Evolutionary conservation across 352 stramenopile genomes (phyloP).

Genomic region (Pythium brassicae): DNA sequence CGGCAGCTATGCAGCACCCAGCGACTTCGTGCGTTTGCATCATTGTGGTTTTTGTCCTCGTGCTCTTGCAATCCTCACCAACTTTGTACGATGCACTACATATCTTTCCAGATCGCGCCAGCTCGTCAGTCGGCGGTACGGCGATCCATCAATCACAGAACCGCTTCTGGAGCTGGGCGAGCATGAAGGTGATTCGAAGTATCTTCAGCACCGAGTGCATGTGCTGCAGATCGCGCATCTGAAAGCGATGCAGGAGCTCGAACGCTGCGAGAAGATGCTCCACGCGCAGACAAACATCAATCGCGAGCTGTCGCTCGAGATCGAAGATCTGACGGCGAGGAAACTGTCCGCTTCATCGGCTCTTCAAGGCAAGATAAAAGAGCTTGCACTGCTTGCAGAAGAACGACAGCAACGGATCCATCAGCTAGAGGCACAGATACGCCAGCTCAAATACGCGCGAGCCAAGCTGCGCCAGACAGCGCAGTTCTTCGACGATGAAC

Average conservation of each 20-base stretch:
- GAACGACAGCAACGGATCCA: conserved; percentile 82
- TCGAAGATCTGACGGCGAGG: conserved; percentile 80
- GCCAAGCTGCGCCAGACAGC: conserved; percentile 38
- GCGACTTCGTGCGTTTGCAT: neutral
- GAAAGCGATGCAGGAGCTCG: conserved; percentile 87
- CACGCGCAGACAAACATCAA: conserved; percentile 95
- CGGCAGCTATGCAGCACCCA: neutral
- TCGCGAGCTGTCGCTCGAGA: conserved; percentile 86
- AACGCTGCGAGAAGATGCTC: conserved; percentile 92
- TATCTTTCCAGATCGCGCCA: conserved; percentile 16
- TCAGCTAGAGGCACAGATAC: conserved; percentile 83
- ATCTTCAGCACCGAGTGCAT: conserved; percentile 77
- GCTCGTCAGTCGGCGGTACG: conserved; percentile 34
- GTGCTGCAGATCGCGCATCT: conserved; percentile 88
- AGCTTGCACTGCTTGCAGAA: conserved; percentile 81
- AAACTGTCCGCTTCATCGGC: conserved; percentile 69
- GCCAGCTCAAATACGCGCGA: conserved; percentile 79
- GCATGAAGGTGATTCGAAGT: conserved; percentile 38
- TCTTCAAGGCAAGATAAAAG: conserved; percentile 76
- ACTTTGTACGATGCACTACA: too few relatives aligned
- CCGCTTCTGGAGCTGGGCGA: conserved; percentile 5
- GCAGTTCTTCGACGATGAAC: conserved; percentile 18
- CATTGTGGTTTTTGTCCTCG: neutral
- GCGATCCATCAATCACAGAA: conserved; percentile 11
- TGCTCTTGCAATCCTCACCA: neutral